phyloP scores from a whole-genome alignment of 306 rosid species.

The Prunus mongolica region DNA sequence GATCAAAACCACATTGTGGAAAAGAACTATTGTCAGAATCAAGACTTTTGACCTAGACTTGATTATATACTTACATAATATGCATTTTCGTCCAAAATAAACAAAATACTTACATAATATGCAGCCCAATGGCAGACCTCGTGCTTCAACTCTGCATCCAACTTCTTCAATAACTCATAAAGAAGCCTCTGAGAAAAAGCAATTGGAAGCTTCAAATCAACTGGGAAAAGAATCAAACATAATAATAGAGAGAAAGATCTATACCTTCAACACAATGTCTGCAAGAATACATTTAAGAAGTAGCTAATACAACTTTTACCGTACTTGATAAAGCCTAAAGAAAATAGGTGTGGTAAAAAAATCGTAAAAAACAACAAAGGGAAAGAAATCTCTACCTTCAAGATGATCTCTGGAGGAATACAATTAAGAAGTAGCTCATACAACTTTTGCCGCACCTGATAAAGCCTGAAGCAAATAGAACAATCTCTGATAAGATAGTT shows the following conservation, averaged over 20 bases:
- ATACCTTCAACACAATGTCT: constrained; percentile 28
- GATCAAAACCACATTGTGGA: neutral
- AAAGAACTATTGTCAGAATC: neutral
- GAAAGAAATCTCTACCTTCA: constrained; percentile 59
- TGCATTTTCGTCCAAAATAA: too few species aligned
- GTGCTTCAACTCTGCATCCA: constrained; percentile 89
- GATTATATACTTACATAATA: neutral
- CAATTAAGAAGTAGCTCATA: constrained; percentile 90
- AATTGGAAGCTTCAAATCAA: constrained; percentile 14
- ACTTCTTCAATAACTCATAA: constrained; percentile 67
- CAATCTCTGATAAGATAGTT: neutral
- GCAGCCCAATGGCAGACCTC: constrained; percentile 99
- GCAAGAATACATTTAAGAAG: constrained; percentile 86
- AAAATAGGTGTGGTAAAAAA: neutral
- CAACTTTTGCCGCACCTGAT: constrained; percentile 80
- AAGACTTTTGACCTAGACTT: constrained; percentile 2
- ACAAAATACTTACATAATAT: constrained; percentile 28
- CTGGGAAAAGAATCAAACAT: neutral
- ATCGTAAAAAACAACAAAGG: neutral
- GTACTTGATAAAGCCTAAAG: constrained; percentile 68
- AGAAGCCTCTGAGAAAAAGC: constrained; percentile 64
- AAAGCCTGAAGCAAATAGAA: constrained; percentile 46
- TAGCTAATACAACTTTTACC: constrained; percentile 72
- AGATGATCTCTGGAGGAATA: constrained; percentile 85
- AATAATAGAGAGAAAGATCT: constrained; percentile 26